These are phyloP conservation scores for Neurospora sp. DNA, from an alignment of 495 filamentous ascomycete genomes.

Conservation along the genomic window DNA sequence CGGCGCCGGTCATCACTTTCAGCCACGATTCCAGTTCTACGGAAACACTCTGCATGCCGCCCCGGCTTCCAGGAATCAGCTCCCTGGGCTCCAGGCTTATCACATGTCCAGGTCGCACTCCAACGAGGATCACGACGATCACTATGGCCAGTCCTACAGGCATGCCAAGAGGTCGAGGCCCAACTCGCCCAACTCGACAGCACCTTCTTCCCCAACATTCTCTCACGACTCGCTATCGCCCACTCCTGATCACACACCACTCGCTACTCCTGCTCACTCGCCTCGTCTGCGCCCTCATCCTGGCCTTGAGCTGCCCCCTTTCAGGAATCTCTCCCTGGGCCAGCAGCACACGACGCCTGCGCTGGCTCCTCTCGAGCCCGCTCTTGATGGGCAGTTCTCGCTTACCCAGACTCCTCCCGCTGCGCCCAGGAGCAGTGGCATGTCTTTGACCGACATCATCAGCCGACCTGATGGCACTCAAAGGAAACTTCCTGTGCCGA, in stretches of 20 bases:
- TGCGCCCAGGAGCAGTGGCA: constrained; percentile 44
- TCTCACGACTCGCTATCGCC: constrained; percentile 93
- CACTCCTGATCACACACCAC: constrained; percentile 91
- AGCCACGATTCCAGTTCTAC: constrained; percentile 51
- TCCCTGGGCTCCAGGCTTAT: constrained; percentile 75
- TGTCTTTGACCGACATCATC: constrained; percentile 88
- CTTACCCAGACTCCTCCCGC: constrained; percentile 24
- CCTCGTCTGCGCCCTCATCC: constrained; percentile 76
- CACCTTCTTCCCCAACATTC: constrained; percentile 95
- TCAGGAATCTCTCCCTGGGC: constrained; percentile 77
- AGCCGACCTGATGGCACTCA: constrained; percentile 76
- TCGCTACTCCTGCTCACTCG: constrained; percentile 92
- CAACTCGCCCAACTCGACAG: constrained; percentile 88
- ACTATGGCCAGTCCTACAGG: constrained; percentile 50
- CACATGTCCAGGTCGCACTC: constrained; percentile 92
- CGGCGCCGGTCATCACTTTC: constrained; percentile 41
- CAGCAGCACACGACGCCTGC: constrained; percentile 69
- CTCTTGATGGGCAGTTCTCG: constrained; percentile 38
- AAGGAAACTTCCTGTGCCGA: constrained; percentile 85
- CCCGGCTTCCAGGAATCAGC: constrained; percentile 43
- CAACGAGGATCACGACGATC: constrained; percentile 65
- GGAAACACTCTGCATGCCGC: constrained; percentile 41
- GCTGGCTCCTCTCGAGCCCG: constrained; percentile 84
- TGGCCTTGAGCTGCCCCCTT: constrained; percentile 64
- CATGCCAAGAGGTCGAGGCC: constrained; percentile 81